Evolutionary conservation across 2,329 filamentous ascomycete species (phyloP), one percentile per base, ranked within the genome.

Genomic region (Ascosphaera apis): DNA sequence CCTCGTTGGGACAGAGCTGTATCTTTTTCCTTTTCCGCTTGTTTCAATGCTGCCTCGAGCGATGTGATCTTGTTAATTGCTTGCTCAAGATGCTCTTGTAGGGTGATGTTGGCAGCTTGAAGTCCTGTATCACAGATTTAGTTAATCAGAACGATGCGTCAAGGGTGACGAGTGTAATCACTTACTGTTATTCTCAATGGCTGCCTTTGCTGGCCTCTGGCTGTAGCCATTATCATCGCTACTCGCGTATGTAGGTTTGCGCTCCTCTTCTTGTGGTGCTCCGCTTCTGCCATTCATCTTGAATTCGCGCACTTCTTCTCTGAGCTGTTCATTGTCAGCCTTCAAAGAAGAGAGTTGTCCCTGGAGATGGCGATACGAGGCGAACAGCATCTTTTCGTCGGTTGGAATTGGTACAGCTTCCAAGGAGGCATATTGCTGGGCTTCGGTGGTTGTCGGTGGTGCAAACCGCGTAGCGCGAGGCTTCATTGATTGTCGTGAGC

Each of bases 321-420:
- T n/a, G 12, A 66, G 50, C 39, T 53, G 57, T 43, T 52, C 57
- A 37, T 67, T 68, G 41, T 67, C 64, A 36, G 56, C 52, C 45
- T 75, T 68, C 33, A 74, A 54, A 35, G 65, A 57, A 0, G 60
- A 54, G 30, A 72, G 60, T 45, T 66, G 68, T 31, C 70, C 67
- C 42, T 71, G 62, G 8, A 73, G 51, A 13, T 68, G 52, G 36
- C 69, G 61, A 12, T 75, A 53, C 8, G 67, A 68, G n/a, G 66
- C 59, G 45, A 70, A 71, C 34, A 76, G 62, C 2, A 64, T 65
- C 48, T 74, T 71, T 42, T 75, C 71, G 34, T 75, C 69, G 9
- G 66, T 60, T 0, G 69, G 69, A 33, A 73, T 59, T 0, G 66
- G 60, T 8, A 72, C 55, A 9, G 61, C 58, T 27, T 69, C 61